phyloP scores from a whole-genome alignment of 768 basidiomycete genomes.

The Phlebiopsis flavidoalba region DNA sequence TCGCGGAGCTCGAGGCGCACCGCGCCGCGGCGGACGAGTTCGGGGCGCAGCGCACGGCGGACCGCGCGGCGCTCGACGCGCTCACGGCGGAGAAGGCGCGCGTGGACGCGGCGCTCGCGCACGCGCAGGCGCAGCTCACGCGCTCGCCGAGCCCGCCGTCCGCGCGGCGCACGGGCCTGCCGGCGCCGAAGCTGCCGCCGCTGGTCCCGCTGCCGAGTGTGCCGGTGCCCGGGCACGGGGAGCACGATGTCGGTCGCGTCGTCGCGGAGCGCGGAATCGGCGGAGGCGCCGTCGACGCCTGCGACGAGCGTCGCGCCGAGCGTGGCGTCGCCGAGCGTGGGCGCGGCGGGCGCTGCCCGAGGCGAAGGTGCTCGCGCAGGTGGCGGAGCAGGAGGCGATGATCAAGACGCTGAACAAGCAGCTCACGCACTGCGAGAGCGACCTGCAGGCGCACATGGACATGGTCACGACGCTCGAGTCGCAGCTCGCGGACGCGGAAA shows the following conservation, averaged over 20 bases:
- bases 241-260: constrained; percentile 53
- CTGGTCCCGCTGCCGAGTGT: constrained; percentile 84
- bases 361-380: constrained; percentile 64
- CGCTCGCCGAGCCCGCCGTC: constrained; percentile 51
- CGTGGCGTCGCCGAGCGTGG: constrained; percentile 21
- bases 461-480: constrained; percentile 80
- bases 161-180: constrained; percentile 49
- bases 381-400: constrained; percentile 84
- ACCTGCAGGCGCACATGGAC: constrained; percentile 89
- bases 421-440: constrained; percentile 86
- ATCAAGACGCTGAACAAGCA: constrained; percentile 94
- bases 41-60: constrained; percentile 27
- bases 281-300: constrained; percentile 65
- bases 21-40: constrained; percentile 43
- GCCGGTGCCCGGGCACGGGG: constrained; percentile 40
- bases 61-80: constrained; percentile 29
- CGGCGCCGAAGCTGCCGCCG: constrained; percentile 76
- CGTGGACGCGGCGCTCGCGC: constrained; percentile 38
- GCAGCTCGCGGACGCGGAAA: constrained; percentile 87
- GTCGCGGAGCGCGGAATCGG: constrained; percentile 60
- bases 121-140: constrained; percentile 69
- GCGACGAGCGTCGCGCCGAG: constrained; percentile 34
- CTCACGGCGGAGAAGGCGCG: constrained; percentile 46
- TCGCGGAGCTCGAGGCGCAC: constrained; percentile 51
- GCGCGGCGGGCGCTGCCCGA: constrained; percentile 50